Evolutionary conservation across 768 basidiomycete species (phyloP).

Genomic region (Suillus variegatus): DNA sequence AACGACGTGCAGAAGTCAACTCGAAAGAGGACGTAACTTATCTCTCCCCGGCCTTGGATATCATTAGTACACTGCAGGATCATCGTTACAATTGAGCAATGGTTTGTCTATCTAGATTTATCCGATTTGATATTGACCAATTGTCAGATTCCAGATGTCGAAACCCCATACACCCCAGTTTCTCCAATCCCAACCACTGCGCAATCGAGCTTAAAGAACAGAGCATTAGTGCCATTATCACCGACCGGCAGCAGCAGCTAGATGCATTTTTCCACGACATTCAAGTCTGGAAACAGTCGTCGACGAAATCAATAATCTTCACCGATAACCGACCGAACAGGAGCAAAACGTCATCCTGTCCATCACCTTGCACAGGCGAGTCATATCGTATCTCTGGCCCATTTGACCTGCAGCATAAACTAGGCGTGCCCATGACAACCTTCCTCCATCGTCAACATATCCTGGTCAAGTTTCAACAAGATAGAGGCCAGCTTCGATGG

Average conservation of each 20-base stretch:
- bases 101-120: not conserved
- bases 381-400: conserved; percentile 31
- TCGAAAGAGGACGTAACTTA: not conserved
- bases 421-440: conserved; percentile 14
- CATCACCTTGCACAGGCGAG: conserved; percentile 16
- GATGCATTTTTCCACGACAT: too few relatives aligned
- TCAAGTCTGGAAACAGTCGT: conserved; percentile 10
- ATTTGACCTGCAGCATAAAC: not conserved
- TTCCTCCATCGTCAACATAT: too few relatives aligned
- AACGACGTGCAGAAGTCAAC: not conserved
- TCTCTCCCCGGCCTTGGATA: not conserved
- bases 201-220: not conserved
- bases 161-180: not conserved
- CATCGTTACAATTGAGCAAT: not conserved
- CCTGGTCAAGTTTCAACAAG: too few relatives aligned
- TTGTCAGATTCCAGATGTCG: not conserved
- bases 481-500: conserved; percentile 23
- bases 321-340: conserved; percentile 16
- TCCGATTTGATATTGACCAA: not conserved
- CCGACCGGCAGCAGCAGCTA: not conserved
- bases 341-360: not conserved
- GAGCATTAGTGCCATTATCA: not conserved
- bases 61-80: not conserved
- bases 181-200: too few relatives aligned
- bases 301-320: conserved; percentile 11